phyloP scores from a whole-genome alignment of 164 flowering plant genomes.

The Cinnamomum chago region DNA sequence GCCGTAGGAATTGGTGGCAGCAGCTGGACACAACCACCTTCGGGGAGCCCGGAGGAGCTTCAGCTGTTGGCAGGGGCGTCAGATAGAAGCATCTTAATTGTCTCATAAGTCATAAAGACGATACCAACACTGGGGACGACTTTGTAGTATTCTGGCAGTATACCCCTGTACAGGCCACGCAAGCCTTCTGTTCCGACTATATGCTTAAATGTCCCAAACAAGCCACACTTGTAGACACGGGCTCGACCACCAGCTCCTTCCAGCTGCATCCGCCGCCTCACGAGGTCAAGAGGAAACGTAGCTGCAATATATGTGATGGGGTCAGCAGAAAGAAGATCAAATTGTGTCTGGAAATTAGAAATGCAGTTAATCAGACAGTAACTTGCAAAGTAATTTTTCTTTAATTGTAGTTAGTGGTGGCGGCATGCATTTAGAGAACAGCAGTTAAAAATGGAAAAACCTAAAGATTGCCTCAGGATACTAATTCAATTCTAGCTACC shows the following conservation, averaged over 20 bases:
- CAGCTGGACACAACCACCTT: not conserved
- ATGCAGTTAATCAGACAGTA: too few species aligned
- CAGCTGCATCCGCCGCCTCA: conserved; percentile 80
- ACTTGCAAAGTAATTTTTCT: too few species aligned
- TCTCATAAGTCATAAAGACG: conserved; percentile 78
- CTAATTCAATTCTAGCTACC: too few species aligned
- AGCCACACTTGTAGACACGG: conserved; percentile 56
- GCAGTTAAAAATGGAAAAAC: too few species aligned
- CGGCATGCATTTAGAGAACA: too few species aligned
- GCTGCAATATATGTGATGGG: conserved; percentile 34
- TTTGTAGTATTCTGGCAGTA: conserved; percentile 81
- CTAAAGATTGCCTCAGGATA: too few species aligned
- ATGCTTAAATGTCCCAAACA: conserved; percentile 62
- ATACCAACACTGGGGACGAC: conserved; percentile 86
- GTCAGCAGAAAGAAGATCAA: not conserved
- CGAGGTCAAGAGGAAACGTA: conserved; percentile 81
- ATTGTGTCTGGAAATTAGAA: not conserved
- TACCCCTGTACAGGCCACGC: conserved; percentile 72
- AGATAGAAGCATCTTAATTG: conserved; percentile 56
- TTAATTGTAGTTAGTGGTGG: too few species aligned
- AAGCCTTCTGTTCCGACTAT: conserved; percentile 60
- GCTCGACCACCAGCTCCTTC: conserved; percentile 85
- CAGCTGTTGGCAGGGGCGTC: conserved; percentile 17
- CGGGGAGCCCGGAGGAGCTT: not conserved
- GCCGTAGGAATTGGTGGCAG: not conserved